Evolutionary conservation across 768 basidiomycete genomes (phyloP).

Genomic region (Asterophora lycoperdoides): DNA sequence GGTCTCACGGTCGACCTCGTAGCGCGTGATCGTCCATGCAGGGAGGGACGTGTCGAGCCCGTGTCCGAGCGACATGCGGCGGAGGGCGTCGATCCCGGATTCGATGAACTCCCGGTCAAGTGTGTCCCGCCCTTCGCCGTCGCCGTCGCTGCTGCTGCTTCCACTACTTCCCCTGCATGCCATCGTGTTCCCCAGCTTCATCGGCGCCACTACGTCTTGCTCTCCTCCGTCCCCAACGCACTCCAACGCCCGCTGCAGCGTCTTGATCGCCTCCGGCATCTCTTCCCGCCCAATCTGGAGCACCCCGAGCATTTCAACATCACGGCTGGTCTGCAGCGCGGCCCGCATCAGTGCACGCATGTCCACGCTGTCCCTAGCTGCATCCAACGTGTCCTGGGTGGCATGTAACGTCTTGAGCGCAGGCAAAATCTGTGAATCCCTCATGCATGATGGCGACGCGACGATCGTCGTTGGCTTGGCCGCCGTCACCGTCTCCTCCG

Average conservation of each 20-base stretch:
- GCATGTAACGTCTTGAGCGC: slow-evolving; percentile 22
- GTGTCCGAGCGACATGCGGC: slow-evolving; percentile 46
- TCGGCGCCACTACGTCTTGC: not conserved
- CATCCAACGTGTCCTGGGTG: slow-evolving; percentile 45
- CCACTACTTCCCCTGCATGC: not conserved
- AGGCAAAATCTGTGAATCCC: slow-evolving; percentile 18
- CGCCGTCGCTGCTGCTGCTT: slow-evolving; percentile 4
- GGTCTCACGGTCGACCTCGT: slow-evolving; percentile 69
- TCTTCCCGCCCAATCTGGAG: slow-evolving; percentile 61
- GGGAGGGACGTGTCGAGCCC: slow-evolving; percentile 44
- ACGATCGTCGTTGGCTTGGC: too few species aligned
- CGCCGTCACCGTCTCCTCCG: not conserved
- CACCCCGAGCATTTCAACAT: slow-evolving; percentile 58
- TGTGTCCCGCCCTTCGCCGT: slow-evolving; percentile 32
- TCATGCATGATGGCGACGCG: slow-evolving; percentile 7
- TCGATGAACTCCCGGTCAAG: slow-evolving; percentile 71
- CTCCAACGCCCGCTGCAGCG: slow-evolving; percentile 67
- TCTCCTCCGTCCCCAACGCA: slow-evolving; percentile 28
- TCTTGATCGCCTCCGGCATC: slow-evolving; percentile 79
- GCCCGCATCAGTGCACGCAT: slow-evolving; percentile 54
- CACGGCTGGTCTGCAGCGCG: slow-evolving; percentile 54
- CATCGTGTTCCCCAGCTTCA: not conserved
- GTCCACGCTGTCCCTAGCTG: slow-evolving; percentile 47
- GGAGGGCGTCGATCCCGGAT: slow-evolving; percentile 65
- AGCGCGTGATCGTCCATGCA: slow-evolving; percentile 74